Percentiles rank a stretch among this genome's conserved stretches.
These are phyloP conservation scores for Scleroderma citrinum DNA, from an alignment of 768 basidiomycete species.

Conservation along the genomic window DNA sequence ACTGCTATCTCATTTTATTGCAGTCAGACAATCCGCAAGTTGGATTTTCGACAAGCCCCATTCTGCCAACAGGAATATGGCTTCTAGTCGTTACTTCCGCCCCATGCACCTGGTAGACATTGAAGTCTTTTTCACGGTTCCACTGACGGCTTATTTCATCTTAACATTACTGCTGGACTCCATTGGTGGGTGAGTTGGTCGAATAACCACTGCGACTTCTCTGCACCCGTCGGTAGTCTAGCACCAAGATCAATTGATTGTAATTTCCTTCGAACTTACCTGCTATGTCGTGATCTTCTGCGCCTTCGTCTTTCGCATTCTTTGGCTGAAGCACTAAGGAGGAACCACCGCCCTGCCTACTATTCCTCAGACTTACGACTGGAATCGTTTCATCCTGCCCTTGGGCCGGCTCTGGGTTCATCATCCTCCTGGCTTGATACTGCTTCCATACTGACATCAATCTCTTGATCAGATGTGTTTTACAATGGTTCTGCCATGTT, in stretches of 20 bases:
- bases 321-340: slow-evolving; percentile 65
- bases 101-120: slow-evolving; percentile 48
- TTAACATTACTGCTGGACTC: slow-evolving; percentile 20
- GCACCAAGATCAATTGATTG: slow-evolving; percentile 21
- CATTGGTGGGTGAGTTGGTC: slow-evolving; percentile 42
- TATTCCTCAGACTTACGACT: slow-evolving; percentile 31
- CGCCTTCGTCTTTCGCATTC: slow-evolving; percentile 55
- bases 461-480: slow-evolving; percentile 15
- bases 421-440: not conserved
- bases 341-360: slow-evolving; percentile 44
- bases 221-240: slow-evolving; percentile 35
- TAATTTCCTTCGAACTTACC: slow-evolving; percentile 32
- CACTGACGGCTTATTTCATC: slow-evolving; percentile 31
- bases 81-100: slow-evolving; percentile 50
- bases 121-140: slow-evolving; percentile 38
- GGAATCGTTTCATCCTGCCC: slow-evolving; percentile 18
- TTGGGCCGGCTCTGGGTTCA: slow-evolving; percentile 23
- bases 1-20: not conserved
- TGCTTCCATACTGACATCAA: slow-evolving; percentile 1
- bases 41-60: slow-evolving; percentile 23
- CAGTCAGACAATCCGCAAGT: slow-evolving; percentile 29
- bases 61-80: slow-evolving; percentile 37
- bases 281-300: slow-evolving; percentile 45
- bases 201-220: too few species aligned
- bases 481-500: slow-evolving; percentile 35